Conservation (phyloP, 106 monocot genomes). For the Vanilla planifolia region DNA sequence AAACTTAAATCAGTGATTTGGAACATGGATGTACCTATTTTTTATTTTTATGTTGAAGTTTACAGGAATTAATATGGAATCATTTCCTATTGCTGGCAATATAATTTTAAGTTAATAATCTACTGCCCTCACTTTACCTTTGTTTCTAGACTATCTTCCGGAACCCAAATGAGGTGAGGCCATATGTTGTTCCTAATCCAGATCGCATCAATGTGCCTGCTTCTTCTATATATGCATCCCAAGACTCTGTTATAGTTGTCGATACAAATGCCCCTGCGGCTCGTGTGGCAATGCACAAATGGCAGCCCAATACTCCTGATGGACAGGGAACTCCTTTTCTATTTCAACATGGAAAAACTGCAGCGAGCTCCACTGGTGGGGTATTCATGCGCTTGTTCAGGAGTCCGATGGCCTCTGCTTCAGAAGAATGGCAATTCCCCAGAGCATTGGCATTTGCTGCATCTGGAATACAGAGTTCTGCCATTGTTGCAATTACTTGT, state of each 20-base stretch:
- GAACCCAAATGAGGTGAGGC: constrained; percentile 67
- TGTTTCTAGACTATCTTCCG: constrained; percentile 74
- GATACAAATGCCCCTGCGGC: constrained; percentile 75
- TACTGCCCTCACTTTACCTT: too few relatives aligned
- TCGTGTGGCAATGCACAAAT: constrained; percentile 73
- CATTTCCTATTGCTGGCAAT: too few relatives aligned
- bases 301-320: constrained; percentile 94
- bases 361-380: constrained; percentile 48
- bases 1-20: too few relatives aligned
- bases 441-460: constrained; percentile 74
- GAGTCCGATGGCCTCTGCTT: constrained; percentile 36
- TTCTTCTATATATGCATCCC: constrained; percentile 60
- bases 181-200: constrained; percentile 68
- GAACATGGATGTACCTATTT: too few relatives aligned
- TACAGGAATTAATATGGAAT: too few relatives aligned
- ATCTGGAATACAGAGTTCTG: constrained; percentile 53
- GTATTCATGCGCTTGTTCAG: constrained; percentile 89
- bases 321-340: constrained; percentile 81
- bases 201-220: constrained; percentile 91
- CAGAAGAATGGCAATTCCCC: constrained; percentile 77
- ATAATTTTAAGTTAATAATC: too few relatives aligned
- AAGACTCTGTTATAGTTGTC: constrained; percentile 79
- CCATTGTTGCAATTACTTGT: constrained; percentile 75
- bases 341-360: constrained; percentile 78
- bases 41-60: too few relatives aligned